Conservation (phyloP, 305 asterid species). For the Solanum hybrid region DNA sequence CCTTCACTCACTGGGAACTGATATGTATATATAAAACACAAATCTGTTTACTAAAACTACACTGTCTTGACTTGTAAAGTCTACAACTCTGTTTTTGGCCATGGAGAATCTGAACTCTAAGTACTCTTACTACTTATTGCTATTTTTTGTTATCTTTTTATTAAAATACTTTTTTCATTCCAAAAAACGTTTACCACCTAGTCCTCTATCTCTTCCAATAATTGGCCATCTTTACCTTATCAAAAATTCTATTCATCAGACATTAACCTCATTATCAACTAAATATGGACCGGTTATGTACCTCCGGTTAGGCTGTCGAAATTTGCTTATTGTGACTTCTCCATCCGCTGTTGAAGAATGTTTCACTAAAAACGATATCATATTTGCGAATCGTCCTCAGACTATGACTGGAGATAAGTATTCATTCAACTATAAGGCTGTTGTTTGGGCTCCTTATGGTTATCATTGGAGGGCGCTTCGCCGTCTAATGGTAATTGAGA, state of each 20-base stretch:
- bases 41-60: background rate
- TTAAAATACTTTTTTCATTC: background rate
- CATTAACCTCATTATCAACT: background rate
- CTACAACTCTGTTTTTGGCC: background rate
- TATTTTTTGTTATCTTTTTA: background rate
- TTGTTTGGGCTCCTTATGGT: slow-evolving; percentile 15
- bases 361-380: slow-evolving; percentile 20
- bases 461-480: slow-evolving; percentile 18
- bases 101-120: slow-evolving; percentile 10
- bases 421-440: slow-evolving; percentile 9
- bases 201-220: slow-evolving; percentile 20
- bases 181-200: slow-evolving; percentile 12
- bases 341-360: slow-evolving; percentile 26
- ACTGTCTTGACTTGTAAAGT: background rate
- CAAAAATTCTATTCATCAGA: slow-evolving; percentile 7
- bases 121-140: background rate
- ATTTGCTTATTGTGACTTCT: slow-evolving; percentile 18
- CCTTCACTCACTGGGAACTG: background rate
- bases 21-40: background rate
- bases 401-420: slow-evolving; percentile 8
- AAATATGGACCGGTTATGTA: slow-evolving; percentile 16
- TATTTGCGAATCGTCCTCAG: slow-evolving; percentile 20
- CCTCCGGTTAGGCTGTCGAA: slow-evolving; percentile 15
- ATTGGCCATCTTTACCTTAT: too few relatives aligned
- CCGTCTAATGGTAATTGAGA: slow-evolving; percentile 4